Evolutionary conservation across 73 alveolate genomes (phyloP), one percentile per base, ranked within the genome.

Genomic region (Paramecium primaurelia): DNA sequence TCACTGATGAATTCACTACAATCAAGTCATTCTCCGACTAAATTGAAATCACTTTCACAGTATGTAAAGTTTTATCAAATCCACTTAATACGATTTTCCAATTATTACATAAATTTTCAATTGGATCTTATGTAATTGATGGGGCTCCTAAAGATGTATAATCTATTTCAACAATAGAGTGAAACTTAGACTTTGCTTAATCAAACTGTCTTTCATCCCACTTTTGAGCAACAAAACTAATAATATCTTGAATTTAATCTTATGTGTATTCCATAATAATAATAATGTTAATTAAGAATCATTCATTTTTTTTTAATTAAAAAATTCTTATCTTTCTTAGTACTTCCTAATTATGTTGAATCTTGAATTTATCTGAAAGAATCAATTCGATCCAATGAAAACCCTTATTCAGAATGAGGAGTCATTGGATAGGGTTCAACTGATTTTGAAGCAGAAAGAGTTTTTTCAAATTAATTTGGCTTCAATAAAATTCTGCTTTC

Each of bases 91-190:
- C 87, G 5, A 40, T 73, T n/a, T 73, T 73, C 87, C 87, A 73
- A 73, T 73, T 73, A 3, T 73, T 14, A 37, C 59, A 34, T 73
- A 73, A 73, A 14, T 14, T 20, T 1, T 73, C 87, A n/a, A 73
- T 36, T 5, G 40, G 58, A 73, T 73, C 87, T 18, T 12, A 4
- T 10, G 87, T 73, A 36, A 73, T 12, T 5, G 87, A 73, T 11
- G 87, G 87, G 8, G 87, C 87, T 1, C 87, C 87, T 73, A 73
- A 73, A 38, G 60, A 37, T 12, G 59, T 37, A 73, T 73, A 73
- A 38, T 73, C 87, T 7, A 73, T 73, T 30, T 73, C 87, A 40
- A 73, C 87, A 34, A 73, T 22, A 11, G 40, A 36, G 28, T 34
- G 40, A n/a, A 73, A 73, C 1, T 36, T 30, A n/a, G n/a, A 3